Evolutionary conservation across 2,329 filamentous ascomycete genomes (phyloP), one percentile per base, ranked within the genome.

Genomic region (Dryadomyces sulphureus): DNA sequence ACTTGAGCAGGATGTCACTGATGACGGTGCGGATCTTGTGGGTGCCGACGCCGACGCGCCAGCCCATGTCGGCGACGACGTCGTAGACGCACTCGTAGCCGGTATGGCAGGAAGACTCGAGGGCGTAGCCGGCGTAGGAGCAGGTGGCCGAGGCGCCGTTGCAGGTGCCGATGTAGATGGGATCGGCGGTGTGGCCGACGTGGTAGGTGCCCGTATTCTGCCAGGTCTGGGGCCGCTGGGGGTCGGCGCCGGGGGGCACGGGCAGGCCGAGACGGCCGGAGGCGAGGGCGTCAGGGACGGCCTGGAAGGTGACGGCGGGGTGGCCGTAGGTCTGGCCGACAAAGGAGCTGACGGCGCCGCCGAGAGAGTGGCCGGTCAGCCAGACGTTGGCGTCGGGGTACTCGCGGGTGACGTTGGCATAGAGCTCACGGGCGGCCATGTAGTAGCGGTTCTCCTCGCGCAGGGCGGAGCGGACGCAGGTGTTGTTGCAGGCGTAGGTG

Each of bases 151-250:
- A 88, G 3, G 85, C 86, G 27, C 84, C 85, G 56, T 94, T 95
- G 64, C 92, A 96, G 1, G 81, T 85, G 27, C 92, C 92, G 66
- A 95, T 89, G 57, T 53, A 98, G 30, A 98, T 80, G 0, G 92
- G 92, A 61, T 98, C 92, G 1, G 92, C 92, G 0, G 88, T 96
- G 57, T 96, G 89, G 4, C 92, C 92, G 59, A 95, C 90, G 61
- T 98, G 92, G 58, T 79, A 93, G 0, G 84, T 72, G 12, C 86
- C 89, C 0, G 87, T 93, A 56, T 78, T 74, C 48, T 76, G 65
- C 38, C 86, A 72, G 34, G 75, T 72, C 56, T 93, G 86, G 25
- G 86, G 81, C 27, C 75, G 70, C 38, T 74, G 69, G 21, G 86
- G 74, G 55, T 89, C 74, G 40, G 81, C 71, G 21, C 84, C 85